Evolutionary conservation across 371 early-diverging fungal species (phyloP).

Genomic region (Dichotomocladium elegans): DNA sequence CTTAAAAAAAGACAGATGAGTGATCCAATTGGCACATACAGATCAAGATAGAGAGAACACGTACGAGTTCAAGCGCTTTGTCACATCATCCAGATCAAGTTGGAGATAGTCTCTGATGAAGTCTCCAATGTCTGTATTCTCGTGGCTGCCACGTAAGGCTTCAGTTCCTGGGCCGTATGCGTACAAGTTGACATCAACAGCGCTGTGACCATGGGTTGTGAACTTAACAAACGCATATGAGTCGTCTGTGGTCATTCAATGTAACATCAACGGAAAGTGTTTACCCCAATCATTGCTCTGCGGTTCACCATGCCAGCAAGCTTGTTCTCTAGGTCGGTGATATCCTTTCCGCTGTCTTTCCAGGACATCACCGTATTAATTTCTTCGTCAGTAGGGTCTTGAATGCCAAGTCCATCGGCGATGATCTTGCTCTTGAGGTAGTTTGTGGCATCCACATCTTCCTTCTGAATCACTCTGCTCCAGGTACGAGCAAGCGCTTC

Average conservation of each 20-base stretch:
- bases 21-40: no score
- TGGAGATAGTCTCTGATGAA: constrained; percentile 56
- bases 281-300: constrained; percentile 58
- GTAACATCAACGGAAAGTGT: background rate
- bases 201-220: constrained; percentile 60
- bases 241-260: background rate
- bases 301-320: constrained; percentile 51
- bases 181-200: constrained; percentile 61
- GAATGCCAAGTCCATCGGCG: constrained; percentile 50
- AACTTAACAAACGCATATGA: constrained; percentile 17
- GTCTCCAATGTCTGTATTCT: constrained; percentile 77
- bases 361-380: constrained; percentile 33
- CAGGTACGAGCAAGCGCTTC: constrained; percentile 31
- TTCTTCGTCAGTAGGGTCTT: constrained; percentile 54
- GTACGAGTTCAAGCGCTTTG: constrained; percentile 32
- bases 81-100: constrained; percentile 52
- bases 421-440: constrained; percentile 41
- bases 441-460: constrained; percentile 1
- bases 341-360: constrained; percentile 19
- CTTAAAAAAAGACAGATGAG: no score
- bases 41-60: background rate
- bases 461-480: background rate
- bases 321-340: constrained; percentile 22
- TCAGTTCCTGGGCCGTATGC: constrained; percentile 58
- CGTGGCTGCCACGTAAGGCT: constrained; percentile 65